Conservation (phyloP, 768 basidiomycete species). For the Boletales sp. region DNA sequence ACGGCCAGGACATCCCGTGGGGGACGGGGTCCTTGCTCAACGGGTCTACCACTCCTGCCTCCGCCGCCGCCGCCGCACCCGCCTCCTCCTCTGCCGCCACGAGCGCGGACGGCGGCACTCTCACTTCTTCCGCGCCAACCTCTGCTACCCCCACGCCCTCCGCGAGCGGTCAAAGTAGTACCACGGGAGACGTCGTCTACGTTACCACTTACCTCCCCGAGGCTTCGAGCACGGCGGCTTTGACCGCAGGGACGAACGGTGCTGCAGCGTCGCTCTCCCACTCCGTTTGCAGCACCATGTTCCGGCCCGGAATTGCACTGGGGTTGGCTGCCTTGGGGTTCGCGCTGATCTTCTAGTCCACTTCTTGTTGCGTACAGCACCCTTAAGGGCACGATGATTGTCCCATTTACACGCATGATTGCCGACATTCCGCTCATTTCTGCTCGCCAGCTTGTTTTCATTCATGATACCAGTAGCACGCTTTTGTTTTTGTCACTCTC, state of each 20-base stretch:
- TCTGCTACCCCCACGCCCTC: neutral
- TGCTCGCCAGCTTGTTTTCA: neutral
- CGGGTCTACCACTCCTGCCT: conserved; percentile 36
- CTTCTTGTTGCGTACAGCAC: neutral
- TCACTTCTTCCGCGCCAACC: conserved; percentile 2
- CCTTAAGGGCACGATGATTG: neutral
- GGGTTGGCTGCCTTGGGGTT: conserved; percentile 20
- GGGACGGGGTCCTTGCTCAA: conserved; percentile 55
- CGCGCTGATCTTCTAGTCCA: conserved; percentile 12
- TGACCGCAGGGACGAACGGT: too few species aligned
- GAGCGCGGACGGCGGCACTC: neutral
- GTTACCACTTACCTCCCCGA: too few species aligned
- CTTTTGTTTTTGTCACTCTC: neutral
- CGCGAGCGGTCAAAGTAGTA: too few species aligned
- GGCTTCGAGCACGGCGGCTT: too few species aligned
- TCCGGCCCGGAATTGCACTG: conserved; percentile 16
- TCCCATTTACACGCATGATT: neutral
- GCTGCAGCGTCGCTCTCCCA: too few species aligned
- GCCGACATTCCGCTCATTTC: conserved; percentile 1
- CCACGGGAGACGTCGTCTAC: too few species aligned
- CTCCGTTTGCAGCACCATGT: too few species aligned
- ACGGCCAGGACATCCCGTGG: conserved; percentile 54
- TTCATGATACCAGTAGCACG: neutral
- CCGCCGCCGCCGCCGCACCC: conserved; percentile 14
- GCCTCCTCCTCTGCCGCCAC: too few species aligned